phyloP scores from a whole-genome alignment of 768 basidiomycete species.

The Calocybe indica region DNA sequence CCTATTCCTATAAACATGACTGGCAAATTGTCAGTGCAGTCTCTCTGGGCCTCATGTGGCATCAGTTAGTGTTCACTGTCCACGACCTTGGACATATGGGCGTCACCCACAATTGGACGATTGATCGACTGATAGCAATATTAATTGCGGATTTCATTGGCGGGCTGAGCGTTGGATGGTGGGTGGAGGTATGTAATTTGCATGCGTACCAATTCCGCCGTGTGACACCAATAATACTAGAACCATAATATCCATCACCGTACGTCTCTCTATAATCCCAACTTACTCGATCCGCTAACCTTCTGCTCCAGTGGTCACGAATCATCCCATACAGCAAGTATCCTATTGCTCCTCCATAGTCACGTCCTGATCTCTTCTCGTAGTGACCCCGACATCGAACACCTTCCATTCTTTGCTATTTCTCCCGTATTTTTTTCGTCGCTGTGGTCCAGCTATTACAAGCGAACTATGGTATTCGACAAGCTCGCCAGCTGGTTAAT shows the following conservation, averaged over 20 bases:
- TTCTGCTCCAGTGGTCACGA: slow-evolving; percentile 74
- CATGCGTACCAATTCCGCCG: slow-evolving; percentile 1
- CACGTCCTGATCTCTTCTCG: slow-evolving; percentile 9
- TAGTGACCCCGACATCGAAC: slow-evolving; percentile 81
- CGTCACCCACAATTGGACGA: slow-evolving; percentile 81
- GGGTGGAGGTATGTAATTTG: slow-evolving; percentile 78
- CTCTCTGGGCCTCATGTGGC: slow-evolving; percentile 87
- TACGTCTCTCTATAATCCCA: slow-evolving; percentile 1
- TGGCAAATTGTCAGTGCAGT: slow-evolving; percentile 75
- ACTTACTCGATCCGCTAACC: slow-evolving; percentile 7
- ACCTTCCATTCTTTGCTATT: slow-evolving; percentile 93
- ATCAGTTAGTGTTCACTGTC: slow-evolving; percentile 87
- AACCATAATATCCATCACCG: slow-evolving; percentile 77
- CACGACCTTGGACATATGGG: slow-evolving; percentile 97
- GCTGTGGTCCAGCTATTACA: slow-evolving; percentile 93
- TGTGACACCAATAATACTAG: slow-evolving; percentile 28
- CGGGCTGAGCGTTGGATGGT: slow-evolving; percentile 95
- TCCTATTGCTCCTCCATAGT: neutral
- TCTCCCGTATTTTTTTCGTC: slow-evolving; percentile 81
- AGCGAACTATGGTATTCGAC: slow-evolving; percentile 79
- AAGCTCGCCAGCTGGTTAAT: slow-evolving; percentile 58
- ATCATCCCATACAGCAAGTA: slow-evolving; percentile 89
- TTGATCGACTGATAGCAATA: slow-evolving; percentile 76
- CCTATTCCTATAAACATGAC: slow-evolving; percentile 50
- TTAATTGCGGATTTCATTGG: slow-evolving; percentile 83